phyloP scores from a whole-genome alignment of 768 basidiomycete species.

The Rhizopogon salebrosus region DNA sequence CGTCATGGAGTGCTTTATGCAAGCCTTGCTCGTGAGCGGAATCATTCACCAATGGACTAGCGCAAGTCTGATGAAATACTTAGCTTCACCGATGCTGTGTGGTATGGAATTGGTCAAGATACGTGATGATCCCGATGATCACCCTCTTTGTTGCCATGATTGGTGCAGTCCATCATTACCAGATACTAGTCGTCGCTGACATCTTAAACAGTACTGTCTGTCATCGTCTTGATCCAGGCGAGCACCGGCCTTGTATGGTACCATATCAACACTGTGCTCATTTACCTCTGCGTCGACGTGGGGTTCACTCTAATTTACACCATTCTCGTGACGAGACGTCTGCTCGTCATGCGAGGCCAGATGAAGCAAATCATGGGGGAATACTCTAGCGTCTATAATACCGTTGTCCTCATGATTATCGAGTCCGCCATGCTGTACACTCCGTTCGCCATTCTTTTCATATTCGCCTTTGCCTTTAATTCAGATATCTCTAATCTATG shows the following conservation, averaged over 20 bases:
- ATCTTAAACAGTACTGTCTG: constrained; percentile 9
- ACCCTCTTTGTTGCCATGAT: constrained; percentile 10
- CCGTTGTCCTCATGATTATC: constrained; percentile 28
- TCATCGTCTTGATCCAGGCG: constrained; percentile 13
- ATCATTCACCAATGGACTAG: background rate
- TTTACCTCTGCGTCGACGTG: constrained; percentile 26
- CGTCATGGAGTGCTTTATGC: constrained; percentile 27
- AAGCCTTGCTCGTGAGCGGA: constrained; percentile 14
- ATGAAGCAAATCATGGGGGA: constrained; percentile 10
- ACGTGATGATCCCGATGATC: constrained; percentile 12
- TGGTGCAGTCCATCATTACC: constrained; percentile 3
- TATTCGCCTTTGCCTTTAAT: too few species aligned
- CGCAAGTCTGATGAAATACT: background rate
- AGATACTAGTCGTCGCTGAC: background rate
- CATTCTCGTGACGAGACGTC: constrained; percentile 23
- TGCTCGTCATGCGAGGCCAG: constrained; percentile 16
- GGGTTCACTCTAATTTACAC: constrained; percentile 28
- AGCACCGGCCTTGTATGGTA: constrained; percentile 13
- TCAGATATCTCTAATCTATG: constrained; percentile 25
- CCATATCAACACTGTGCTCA: constrained; percentile 18
- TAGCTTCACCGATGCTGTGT: constrained; percentile 9
- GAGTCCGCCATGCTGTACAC: constrained; percentile 31
- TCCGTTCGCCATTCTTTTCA: too few species aligned
- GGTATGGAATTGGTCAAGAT: constrained; percentile 12
- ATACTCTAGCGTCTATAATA: constrained; percentile 20